A percentile compares a stretch with the other conserved stretches of the same genome.
Conservation (phyloP, 495 filamentous ascomycete species). For the Aspergillus cavernicola region DNA sequence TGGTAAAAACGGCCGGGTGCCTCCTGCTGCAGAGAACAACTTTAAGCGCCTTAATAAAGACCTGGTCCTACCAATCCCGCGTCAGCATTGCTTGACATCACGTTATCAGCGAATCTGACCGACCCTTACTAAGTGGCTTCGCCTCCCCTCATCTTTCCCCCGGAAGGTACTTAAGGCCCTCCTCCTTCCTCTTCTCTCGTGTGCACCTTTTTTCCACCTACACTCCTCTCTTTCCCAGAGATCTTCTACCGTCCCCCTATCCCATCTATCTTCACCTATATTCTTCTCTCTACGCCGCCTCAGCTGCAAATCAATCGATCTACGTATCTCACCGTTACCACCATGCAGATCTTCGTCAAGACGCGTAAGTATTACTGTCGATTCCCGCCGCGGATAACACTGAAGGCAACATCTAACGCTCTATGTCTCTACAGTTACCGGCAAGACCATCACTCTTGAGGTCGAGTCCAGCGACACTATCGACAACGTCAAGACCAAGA, state of each 20-base stretch:
- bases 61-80: constrained; percentile 4
- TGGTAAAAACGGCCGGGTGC: constrained; percentile 1
- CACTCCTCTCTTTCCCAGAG: constrained; percentile 17
- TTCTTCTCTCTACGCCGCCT: constrained; percentile 11
- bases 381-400: constrained; percentile 6
- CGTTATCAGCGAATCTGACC: constrained; percentile 35
- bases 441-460: constrained; percentile 99
- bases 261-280: constrained; percentile 11
- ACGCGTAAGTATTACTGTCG: constrained; percentile 63
- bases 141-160: constrained; percentile 29
- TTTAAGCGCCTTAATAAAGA: constrained; percentile 7
- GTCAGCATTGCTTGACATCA: constrained; percentile 27
- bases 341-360: constrained; percentile 98
- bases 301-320: constrained; percentile 7
- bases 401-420: constrained; percentile 17
- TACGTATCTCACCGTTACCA: constrained; percentile 18
- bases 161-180: constrained; percentile 20
- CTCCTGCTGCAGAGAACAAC: background rate
- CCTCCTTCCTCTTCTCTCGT: constrained; percentile 18
- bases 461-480: constrained; percentile 97
- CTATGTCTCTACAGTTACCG: constrained; percentile 55
- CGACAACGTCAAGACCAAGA: constrained; percentile 99
- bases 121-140: constrained; percentile 40
- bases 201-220: constrained; percentile 23
- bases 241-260: constrained; percentile 10